Conservation (phyloP, 352 stramenopile species). For the Blastocystis hominis region DNA sequence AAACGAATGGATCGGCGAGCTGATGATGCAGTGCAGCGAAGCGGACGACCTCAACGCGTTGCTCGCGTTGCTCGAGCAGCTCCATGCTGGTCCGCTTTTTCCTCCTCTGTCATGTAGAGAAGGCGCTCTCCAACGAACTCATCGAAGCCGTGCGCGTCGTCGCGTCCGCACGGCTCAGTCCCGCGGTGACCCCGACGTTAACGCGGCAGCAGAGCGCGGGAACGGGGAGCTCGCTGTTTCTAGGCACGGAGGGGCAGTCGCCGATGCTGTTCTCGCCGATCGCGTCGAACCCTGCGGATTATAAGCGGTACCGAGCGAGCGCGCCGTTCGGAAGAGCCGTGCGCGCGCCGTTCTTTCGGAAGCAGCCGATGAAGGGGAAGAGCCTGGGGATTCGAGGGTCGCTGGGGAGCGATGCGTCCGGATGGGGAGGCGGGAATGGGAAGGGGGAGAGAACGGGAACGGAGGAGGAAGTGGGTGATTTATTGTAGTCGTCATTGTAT, state of each 20-base stretch:
- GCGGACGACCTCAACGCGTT: background rate
- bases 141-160: background rate
- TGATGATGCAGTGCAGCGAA: background rate
- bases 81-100: background rate
- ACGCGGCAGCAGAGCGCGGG: background rate
- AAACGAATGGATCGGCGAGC: background rate
- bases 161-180: background rate
- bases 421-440: background rate
- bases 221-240: background rate
- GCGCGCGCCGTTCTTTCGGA: background rate
- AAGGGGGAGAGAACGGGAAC: background rate
- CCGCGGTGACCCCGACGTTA: background rate
- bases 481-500: background rate
- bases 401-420: background rate
- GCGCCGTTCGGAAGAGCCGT: background rate
- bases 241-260: background rate
- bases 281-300: background rate
- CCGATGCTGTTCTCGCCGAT: slow-evolving; percentile 1
- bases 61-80: background rate
- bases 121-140: background rate
- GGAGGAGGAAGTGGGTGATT: background rate
- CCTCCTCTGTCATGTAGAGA: background rate
- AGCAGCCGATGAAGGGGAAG: background rate
- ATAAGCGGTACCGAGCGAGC: background rate
- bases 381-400: background rate